Percentiles rank a stretch among this genome's conserved stretches.
Evolutionary conservation across 345 rosid genomes (phyloP).

Genomic region (Lepidium africanum): DNA sequence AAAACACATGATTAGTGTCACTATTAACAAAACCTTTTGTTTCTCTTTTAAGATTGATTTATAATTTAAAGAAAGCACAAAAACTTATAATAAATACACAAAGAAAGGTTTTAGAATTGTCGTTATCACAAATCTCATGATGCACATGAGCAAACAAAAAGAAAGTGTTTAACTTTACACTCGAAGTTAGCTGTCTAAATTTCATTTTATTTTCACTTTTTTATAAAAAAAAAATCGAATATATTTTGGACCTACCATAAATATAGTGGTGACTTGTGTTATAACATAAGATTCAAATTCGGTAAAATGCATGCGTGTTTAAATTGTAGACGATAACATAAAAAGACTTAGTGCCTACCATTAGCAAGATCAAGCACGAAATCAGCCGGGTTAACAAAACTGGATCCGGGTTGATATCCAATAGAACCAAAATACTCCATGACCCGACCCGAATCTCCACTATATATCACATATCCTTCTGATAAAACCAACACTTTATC

Average conservation of each 20-base stretch:
- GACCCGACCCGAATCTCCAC: conserved; percentile 51
- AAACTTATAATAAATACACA: conserved; percentile 10
- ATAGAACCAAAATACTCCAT: conserved; percentile 70
- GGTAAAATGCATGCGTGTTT: neutral
- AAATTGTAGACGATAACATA: neutral
- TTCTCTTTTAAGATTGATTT: neutral
- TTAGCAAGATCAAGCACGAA: conserved; percentile 90
- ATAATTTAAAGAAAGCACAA: neutral
- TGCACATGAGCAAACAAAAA: conserved; percentile 13
- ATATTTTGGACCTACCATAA: neutral
- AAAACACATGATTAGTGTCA: neutral
- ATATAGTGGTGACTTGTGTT: neutral
- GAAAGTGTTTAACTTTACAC: conserved; percentile 8
- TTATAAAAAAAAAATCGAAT: neutral
- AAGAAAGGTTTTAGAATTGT: conserved; percentile 13
- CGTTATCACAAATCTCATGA: conserved; percentile 28
- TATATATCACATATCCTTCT: conserved; percentile 69
- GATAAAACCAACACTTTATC: conserved; percentile 76
- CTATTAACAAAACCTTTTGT: neutral
- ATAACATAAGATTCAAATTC: neutral
- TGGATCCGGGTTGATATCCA: conserved; percentile 54
- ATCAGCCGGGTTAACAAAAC: conserved; percentile 78
- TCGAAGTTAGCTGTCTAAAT: conserved; percentile 8
- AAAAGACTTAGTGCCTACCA: conserved; percentile 36
- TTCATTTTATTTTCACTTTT: neutral